These are phyloP conservation scores for Diaporthe batatas DNA, from an alignment of 2,329 filamentous ascomycete genomes.

Conservation along the genomic window DNA sequence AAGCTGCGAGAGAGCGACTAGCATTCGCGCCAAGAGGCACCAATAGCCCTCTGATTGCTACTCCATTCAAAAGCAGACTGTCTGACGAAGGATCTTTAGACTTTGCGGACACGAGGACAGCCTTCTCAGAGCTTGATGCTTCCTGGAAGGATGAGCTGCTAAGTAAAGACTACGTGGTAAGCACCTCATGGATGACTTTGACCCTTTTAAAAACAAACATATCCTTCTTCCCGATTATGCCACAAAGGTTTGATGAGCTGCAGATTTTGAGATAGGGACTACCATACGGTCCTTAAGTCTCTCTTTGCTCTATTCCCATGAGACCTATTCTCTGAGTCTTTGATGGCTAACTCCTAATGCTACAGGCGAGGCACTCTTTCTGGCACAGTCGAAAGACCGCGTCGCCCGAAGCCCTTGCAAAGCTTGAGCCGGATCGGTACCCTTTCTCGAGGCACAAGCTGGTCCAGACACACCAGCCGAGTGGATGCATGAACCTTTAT, in stretches of 20 bases:
- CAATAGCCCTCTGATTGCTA: neutral
- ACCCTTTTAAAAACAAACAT: too few relatives aligned
- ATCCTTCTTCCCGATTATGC: too few relatives aligned
- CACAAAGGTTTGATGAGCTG: too few relatives aligned
- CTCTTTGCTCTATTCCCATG: too few relatives aligned
- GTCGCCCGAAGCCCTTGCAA: slow-evolving; percentile 51
- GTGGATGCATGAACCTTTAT: slow-evolving; percentile 59
- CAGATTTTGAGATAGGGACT: too few relatives aligned
- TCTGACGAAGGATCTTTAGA: slow-evolving; percentile 9
- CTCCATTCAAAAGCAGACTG: neutral
- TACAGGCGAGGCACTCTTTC: slow-evolving; percentile 48
- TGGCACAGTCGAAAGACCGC: slow-evolving; percentile 53
- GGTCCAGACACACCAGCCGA: slow-evolving; percentile 56
- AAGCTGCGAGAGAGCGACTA: neutral
- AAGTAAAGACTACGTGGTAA: slow-evolving; percentile 32
- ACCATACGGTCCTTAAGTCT: too few relatives aligned
- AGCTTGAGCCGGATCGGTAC: slow-evolving; percentile 50
- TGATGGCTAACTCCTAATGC: too few relatives aligned
- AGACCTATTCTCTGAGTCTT: too few relatives aligned
- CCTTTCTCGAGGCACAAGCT: slow-evolving; percentile 54
- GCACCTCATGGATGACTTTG: too few relatives aligned
- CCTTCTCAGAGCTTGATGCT: slow-evolving; percentile 39
- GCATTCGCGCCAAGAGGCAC: neutral
- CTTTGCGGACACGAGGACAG: slow-evolving; percentile 35
- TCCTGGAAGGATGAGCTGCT: slow-evolving; percentile 5